A percentile compares a stretch with the other conserved stretches of the same genome.
Conservation (phyloP, 2,329 filamentous ascomycete genomes). For the Byssoonygena ceratinophila region DNA sequence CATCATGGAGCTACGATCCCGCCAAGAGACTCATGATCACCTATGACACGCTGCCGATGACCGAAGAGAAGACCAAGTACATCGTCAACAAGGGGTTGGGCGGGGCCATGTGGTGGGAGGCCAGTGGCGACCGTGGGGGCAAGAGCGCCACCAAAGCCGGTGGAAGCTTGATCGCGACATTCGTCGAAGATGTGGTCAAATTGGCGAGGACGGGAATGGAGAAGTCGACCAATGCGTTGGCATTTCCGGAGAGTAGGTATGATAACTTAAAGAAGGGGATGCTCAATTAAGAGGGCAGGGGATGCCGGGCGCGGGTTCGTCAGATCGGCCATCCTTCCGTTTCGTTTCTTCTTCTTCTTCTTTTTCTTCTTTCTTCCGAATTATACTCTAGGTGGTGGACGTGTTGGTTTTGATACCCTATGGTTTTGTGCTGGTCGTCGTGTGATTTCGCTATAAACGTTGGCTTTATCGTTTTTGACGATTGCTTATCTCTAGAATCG, state of each 20-base stretch:
- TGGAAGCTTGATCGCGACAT: constrained; percentile 57
- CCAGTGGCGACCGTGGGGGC: constrained; percentile 61
- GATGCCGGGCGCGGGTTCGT: not conserved
- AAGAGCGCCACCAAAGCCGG: constrained; percentile 27
- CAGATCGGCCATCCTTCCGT: not conserved
- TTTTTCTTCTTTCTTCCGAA: not conserved
- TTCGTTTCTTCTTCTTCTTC: not conserved
- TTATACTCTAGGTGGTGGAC: too few relatives aligned
- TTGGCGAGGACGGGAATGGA: constrained; percentile 28
- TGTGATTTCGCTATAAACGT: not conserved
- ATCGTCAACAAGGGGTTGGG: constrained; percentile 58
- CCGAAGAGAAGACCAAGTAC: constrained; percentile 58
- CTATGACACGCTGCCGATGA: constrained; percentile 55
- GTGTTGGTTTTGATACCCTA: not conserved
- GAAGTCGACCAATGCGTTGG: constrained; percentile 27
- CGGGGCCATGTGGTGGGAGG: constrained; percentile 97
- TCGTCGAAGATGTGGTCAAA: constrained; percentile 27
- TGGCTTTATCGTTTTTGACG: not conserved
- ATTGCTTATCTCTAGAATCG: not conserved
- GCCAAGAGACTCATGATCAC: constrained; percentile 57
- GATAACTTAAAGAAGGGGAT: constrained; percentile 28
- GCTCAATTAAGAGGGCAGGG: not conserved
- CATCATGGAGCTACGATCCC: constrained; percentile 67
- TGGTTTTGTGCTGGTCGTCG: not conserved
- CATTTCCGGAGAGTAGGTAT: constrained; percentile 34